These are phyloP conservation scores for Candida albicans DNA, from an alignment of 1,139 yeast genomes.

Conservation along the genomic window DNA sequence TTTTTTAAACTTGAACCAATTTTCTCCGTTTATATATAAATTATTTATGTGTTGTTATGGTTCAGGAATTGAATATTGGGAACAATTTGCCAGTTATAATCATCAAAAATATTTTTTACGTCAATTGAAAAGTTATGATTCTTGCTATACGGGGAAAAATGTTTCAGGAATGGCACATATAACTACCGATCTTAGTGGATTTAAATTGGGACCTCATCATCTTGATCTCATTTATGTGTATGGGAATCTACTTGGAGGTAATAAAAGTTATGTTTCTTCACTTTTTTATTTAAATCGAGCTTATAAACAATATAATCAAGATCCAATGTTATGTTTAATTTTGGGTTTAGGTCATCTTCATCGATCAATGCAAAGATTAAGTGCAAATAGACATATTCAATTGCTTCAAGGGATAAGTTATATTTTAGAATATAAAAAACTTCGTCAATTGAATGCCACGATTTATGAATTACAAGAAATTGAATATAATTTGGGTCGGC, in stretches of 20 bases:
- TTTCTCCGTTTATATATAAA: constrained; percentile 66
- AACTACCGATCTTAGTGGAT: constrained; percentile 42
- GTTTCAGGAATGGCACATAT: constrained; percentile 81
- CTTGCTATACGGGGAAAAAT: constrained; percentile 49
- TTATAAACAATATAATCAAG: constrained; percentile 62
- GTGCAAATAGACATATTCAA: constrained; percentile 83
- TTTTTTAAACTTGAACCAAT: constrained; percentile 68
- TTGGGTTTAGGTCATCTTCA: constrained; percentile 85
- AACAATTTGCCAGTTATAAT: constrained; percentile 68
- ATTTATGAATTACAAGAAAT: constrained; percentile 71
- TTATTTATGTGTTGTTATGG: constrained; percentile 68
- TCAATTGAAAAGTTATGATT: constrained; percentile 86
- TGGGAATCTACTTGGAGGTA: constrained; percentile 77
- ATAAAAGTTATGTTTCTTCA: constrained; percentile 79
- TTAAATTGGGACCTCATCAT: constrained; percentile 50
- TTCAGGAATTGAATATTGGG: constrained; percentile 60
- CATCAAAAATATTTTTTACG: constrained; percentile 89
- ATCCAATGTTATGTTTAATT: constrained; percentile 75
- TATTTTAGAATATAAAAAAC: constrained; percentile 65
- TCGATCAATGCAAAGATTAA: constrained; percentile 87
- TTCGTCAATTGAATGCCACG: constrained; percentile 36
- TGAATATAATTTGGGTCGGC: constrained; percentile 78
- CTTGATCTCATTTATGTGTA: constrained; percentile 76
- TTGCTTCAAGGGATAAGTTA: constrained; percentile 83
- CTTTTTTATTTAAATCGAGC: constrained; percentile 65